These are phyloP conservation scores for Gillenia trifoliata DNA, from an alignment of 306 rosid genomes.

Conservation along the genomic window DNA sequence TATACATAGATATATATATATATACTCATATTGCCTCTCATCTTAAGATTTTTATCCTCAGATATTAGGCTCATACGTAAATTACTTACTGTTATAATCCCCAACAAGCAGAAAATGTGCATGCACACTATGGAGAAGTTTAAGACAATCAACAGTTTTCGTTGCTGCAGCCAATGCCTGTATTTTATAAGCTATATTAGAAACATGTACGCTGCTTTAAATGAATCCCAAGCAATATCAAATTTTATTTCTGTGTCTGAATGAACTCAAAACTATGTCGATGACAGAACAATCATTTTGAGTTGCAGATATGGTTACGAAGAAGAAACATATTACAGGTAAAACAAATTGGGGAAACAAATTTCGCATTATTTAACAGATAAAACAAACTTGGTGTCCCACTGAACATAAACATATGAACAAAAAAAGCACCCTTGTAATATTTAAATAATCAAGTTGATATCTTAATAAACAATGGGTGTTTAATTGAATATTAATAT, in stretches of 20 bases:
- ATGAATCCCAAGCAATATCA: conserved; percentile 5
- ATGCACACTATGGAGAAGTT: conserved; percentile 87
- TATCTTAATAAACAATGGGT: background rate
- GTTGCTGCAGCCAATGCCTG: conserved; percentile 99
- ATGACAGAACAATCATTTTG: background rate
- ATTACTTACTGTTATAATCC: conserved; percentile 72
- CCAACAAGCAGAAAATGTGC: conserved; percentile 83
- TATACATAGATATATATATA: background rate
- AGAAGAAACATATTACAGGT: background rate
- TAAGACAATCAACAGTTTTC: conserved; percentile 84
- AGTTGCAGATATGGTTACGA: background rate
- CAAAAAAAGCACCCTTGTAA: background rate
- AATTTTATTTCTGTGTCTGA: background rate
- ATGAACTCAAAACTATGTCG: background rate
- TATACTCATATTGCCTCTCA: background rate
- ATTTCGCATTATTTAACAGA: background rate
- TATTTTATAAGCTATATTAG: conserved; percentile 11
- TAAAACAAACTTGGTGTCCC: background rate
- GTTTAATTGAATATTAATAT: background rate
- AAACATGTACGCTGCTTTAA: background rate
- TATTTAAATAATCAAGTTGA: background rate
- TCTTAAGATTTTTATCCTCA: background rate
- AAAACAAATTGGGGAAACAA: background rate
- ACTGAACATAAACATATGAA: background rate
- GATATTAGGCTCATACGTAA: conserved; percentile 18